Evolutionary conservation across 148 eudicot genomes (phyloP).

Genomic region (Hydrangea macrophylla): DNA sequence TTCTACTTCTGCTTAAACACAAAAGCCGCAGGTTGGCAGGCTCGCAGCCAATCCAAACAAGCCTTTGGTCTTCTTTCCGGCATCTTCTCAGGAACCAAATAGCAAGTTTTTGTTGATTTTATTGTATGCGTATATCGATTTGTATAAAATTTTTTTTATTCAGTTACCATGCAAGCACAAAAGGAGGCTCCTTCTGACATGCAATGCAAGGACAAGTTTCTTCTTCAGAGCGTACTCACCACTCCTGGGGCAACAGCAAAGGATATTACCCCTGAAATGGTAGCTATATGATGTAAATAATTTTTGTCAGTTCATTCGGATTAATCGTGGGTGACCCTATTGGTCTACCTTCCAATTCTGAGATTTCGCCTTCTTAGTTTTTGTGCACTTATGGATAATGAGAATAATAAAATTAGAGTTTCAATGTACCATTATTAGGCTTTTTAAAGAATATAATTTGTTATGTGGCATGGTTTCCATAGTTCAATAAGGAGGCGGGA

Average conservation of each 20-base stretch:
- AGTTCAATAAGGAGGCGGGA: constrained; percentile 77
- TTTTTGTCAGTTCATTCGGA: too few relatives aligned
- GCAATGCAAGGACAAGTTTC: constrained; percentile 88
- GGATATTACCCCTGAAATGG: constrained; percentile 79
- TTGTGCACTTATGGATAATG: not conserved
- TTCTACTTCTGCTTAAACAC: too few relatives aligned
- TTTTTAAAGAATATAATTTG: constrained; percentile 4
- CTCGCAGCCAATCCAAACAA: too few relatives aligned
- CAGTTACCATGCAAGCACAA: constrained; percentile 93
- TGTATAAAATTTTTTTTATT: not conserved
- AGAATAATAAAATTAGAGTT: constrained; percentile 3
- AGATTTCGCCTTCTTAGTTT: not conserved
- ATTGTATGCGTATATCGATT: not conserved
- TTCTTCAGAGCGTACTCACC: constrained; percentile 72
- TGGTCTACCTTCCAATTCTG: not conserved
- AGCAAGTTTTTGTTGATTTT: not conserved
- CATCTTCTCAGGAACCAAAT: constrained; percentile 7
- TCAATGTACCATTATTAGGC: not conserved
- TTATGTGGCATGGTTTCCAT: constrained; percentile 13
- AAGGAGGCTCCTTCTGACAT: constrained; percentile 71
- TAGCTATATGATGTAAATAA: constrained; percentile 6
- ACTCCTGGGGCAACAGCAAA: constrained; percentile 35
- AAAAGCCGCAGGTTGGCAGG: too few relatives aligned
- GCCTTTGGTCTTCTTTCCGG: not conserved
- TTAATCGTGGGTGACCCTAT: not conserved